Evolutionary conservation across 192 early-diverging fungal genomes (phyloP).

Genomic region (Cetraspora pellucida): DNA sequence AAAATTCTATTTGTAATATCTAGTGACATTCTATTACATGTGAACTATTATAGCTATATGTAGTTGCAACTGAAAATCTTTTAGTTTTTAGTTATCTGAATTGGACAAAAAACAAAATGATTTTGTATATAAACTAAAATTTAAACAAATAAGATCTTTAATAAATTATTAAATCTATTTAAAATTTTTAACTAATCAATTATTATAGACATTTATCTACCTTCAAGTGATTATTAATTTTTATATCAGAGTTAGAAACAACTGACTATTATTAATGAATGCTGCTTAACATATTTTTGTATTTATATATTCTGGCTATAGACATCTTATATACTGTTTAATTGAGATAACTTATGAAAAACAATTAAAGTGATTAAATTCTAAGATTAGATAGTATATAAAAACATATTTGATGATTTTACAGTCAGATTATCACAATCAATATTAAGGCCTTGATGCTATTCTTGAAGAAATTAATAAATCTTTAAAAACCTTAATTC

Average conservation of each 20-base stretch:
- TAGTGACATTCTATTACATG: not conserved
- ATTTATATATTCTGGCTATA: not conserved
- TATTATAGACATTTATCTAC: not conserved
- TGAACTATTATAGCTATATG: constrained; percentile 9
- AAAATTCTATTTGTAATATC: constrained; percentile 19
- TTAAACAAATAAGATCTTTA: not conserved
- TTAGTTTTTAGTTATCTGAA: not conserved
- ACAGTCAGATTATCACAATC: no score
- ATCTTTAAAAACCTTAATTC: no score
- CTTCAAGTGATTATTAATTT: constrained; percentile 5
- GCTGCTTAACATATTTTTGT: not conserved
- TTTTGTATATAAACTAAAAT: constrained; percentile 6
- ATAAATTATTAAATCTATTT: not conserved
- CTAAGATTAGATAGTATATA: not conserved
- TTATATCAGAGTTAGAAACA: not conserved
- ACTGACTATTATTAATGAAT: not conserved
- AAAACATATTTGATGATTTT: not conserved
- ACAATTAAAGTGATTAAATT: not conserved
- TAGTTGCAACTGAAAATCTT: not conserved
- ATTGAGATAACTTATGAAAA: constrained; percentile 14
- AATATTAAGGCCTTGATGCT: no score
- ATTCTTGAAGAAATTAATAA: no score
- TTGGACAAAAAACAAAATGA: not conserved
- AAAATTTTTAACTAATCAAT: no score
- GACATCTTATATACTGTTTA: constrained; percentile 17